Percentiles rank a stretch among this genome's conserved stretches.
Conservation (phyloP, 495 filamentous ascomycete genomes). For the Elaphomyces granulatus region DNA sequence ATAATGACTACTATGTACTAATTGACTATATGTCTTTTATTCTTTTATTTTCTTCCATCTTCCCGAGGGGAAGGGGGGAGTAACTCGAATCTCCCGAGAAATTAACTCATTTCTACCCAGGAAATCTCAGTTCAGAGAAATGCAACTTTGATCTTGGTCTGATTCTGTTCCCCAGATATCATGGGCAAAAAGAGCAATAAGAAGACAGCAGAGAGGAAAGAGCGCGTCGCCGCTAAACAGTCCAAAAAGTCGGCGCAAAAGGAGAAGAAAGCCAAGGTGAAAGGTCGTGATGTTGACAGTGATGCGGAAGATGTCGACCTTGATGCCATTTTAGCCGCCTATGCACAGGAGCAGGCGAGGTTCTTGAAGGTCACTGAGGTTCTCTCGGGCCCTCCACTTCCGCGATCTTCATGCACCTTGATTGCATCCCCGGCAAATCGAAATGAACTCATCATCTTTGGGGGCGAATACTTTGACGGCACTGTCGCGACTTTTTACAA, state of each 20-base stretch:
- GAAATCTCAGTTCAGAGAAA: too few species aligned
- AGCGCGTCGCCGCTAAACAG: conserved; percentile 38
- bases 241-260: conserved; percentile 52
- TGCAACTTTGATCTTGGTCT: too few species aligned
- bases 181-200: conserved; percentile 41
- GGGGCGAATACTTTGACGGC: conserved; percentile 61
- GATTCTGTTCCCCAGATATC: too few species aligned
- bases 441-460: conserved; percentile 85
- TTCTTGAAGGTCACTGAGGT: conserved; percentile 88
- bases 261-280: conserved; percentile 58
- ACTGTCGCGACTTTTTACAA: conserved; percentile 49
- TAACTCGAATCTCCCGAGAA: too few species aligned
- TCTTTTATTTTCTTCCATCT: too few species aligned
- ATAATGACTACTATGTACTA: too few species aligned
- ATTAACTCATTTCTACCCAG: too few species aligned
- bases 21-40: too few species aligned
- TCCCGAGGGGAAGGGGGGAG: too few species aligned
- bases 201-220: conserved; percentile 41
- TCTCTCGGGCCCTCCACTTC: conserved; percentile 55
- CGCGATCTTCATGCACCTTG: conserved; percentile 64
- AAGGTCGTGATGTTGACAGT: conserved; percentile 49
- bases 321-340: conserved; percentile 91
- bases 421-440: conserved; percentile 70
- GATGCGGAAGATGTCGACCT: conserved; percentile 88
- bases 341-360: conserved; percentile 66